A percentile compares a stretch with the other conserved stretches of the same genome.
Evolutionary conservation across 176 grass and related monocot genomes (phyloP).

Genomic region (Cenchrus fungigraminus): DNA sequence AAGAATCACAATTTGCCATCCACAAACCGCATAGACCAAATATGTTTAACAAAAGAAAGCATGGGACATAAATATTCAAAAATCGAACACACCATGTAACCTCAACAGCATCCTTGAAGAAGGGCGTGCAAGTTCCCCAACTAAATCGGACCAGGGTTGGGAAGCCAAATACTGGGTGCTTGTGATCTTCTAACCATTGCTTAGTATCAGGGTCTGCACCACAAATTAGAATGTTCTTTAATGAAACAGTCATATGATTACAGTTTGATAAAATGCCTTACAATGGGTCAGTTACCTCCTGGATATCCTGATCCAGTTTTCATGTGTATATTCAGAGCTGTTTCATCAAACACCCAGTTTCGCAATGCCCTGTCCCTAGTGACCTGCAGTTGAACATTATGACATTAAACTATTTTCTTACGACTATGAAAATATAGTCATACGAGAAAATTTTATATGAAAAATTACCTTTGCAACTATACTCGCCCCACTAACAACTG

Average conservation of each 20-base stretch:
- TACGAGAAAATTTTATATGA: neutral
- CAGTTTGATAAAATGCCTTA: slow-evolving; percentile 18
- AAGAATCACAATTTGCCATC: slow-evolving; percentile 27
- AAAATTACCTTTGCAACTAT: slow-evolving; percentile 91
- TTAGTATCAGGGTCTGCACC: slow-evolving; percentile 86
- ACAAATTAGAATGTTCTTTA: slow-evolving; percentile 10
- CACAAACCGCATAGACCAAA: neutral
- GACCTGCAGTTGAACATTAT: slow-evolving; percentile 56
- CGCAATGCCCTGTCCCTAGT: slow-evolving; percentile 85
- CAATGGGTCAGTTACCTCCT: slow-evolving; percentile 55
- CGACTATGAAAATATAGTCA: neutral
- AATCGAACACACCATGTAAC: slow-evolving; percentile 72
- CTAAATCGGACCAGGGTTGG: slow-evolving; percentile 93
- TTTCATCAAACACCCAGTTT: slow-evolving; percentile 92
- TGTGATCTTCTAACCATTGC: slow-evolving; percentile 86
- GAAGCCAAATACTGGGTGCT: slow-evolving; percentile 82
- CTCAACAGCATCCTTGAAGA: slow-evolving; percentile 68
- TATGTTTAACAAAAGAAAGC: neutral
- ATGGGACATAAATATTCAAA: neutral
- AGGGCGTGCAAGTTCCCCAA: slow-evolving; percentile 88
- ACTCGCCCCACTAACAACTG: slow-evolving; percentile 95
- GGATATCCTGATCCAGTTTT: slow-evolving; percentile 96
- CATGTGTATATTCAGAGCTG: slow-evolving; percentile 71
- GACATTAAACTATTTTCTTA: neutral
- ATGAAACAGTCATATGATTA: neutral